Evolutionary conservation across 2,329 filamentous ascomycete genomes (phyloP).

Genomic region (Cercospora sp.): DNA sequence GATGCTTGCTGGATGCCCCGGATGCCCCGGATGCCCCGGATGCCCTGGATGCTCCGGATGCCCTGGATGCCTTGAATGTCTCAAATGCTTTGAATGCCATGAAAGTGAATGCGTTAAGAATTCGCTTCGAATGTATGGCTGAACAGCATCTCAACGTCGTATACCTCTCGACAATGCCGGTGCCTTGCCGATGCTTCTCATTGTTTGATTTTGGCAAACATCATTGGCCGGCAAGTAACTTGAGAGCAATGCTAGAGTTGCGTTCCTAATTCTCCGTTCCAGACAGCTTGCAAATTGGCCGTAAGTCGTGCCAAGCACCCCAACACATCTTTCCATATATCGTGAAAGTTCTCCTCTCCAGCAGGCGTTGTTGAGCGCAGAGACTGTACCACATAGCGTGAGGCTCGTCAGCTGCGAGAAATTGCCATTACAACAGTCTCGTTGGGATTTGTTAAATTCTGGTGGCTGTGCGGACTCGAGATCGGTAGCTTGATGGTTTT

Average conservation of each 20-base stretch:
- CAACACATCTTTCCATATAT: background rate
- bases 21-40: background rate
- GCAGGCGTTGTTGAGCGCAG: background rate
- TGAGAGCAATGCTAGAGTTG: background rate
- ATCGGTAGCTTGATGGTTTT: background rate
- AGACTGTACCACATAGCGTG: background rate
- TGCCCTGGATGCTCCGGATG: background rate
- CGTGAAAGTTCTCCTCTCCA: background rate
- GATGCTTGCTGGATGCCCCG: background rate
- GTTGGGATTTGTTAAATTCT: background rate
- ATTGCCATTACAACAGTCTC: background rate
- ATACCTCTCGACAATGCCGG: background rate
- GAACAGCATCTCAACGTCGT: background rate
- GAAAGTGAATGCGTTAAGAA: background rate
- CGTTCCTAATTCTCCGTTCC: background rate
- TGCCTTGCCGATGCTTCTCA: background rate
- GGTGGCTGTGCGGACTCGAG: background rate
- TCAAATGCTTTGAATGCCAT: background rate
- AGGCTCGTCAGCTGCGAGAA: background rate
- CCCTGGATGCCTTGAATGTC: background rate
- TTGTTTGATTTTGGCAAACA: background rate
- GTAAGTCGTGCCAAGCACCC: background rate
- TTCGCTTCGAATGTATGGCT: background rate
- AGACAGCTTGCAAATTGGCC: background rate
- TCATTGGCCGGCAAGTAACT: background rate